Evolutionary conservation across 495 filamentous ascomycete species (phyloP).

Genomic region (Penicillium bovifimosum): DNA sequence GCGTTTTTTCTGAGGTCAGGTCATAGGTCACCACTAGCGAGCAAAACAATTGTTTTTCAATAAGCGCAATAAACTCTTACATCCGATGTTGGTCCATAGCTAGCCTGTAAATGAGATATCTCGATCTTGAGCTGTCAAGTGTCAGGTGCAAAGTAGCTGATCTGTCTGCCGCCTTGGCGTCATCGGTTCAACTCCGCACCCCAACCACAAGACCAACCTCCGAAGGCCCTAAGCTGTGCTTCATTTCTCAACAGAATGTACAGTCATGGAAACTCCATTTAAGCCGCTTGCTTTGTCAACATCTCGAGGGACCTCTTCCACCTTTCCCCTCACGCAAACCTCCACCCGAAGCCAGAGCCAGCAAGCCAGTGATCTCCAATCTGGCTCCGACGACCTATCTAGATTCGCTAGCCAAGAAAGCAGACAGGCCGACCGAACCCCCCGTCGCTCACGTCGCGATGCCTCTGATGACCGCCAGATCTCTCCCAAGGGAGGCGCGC

Average conservation of each 20-base stretch:
- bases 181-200: constrained; percentile 5
- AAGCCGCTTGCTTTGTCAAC: constrained; percentile 2
- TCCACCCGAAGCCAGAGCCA: constrained; percentile 12
- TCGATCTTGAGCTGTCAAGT: not conserved
- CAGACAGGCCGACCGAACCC: not conserved
- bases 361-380: constrained; percentile 12
- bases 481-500: constrained; percentile 2
- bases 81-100: not conserved
- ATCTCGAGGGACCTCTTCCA: not conserved
- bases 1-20: constrained; percentile 15
- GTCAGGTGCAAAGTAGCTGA: not conserved
- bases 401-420: constrained; percentile 5
- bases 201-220: not conserved
- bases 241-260: constrained; percentile 2
- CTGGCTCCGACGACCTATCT: constrained; percentile 14
- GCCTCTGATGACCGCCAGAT: not conserved
- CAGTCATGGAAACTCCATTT: constrained; percentile 22
- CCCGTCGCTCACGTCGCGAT: not conserved
- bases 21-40: constrained; percentile 9
- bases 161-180: constrained; percentile 2
- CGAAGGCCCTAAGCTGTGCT: not conserved
- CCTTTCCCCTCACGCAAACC: constrained; percentile 7
- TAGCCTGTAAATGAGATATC: not conserved
- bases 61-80: not conserved
- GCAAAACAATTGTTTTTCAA: constrained; percentile 5